These are phyloP conservation scores for Kwoniella dendrophila DNA, from an alignment of 768 basidiomycete genomes.

Conservation along the genomic window DNA sequence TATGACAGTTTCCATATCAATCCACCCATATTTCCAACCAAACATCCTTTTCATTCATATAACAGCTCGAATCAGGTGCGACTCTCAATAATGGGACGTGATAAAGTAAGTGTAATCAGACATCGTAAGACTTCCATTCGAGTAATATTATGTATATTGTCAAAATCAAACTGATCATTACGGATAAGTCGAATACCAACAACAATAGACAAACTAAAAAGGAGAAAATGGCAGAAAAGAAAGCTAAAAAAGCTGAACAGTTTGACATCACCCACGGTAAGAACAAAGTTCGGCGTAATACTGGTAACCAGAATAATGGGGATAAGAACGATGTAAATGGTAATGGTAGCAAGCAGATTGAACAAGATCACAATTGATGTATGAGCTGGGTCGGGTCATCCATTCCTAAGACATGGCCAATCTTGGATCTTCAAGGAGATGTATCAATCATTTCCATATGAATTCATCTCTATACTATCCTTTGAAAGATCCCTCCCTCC, in stretches of 20 bases:
- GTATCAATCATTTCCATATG: too few relatives aligned
- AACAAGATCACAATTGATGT: not conserved
- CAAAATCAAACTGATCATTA: too few relatives aligned
- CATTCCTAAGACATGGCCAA: too few relatives aligned
- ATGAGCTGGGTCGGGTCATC: not conserved
- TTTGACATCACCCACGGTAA: slow-evolving; percentile 17
- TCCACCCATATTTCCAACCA: too few relatives aligned
- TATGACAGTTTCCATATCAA: too few relatives aligned
- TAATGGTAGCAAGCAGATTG: not conserved
- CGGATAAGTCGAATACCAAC: slow-evolving; percentile 1
- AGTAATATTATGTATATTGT: too few relatives aligned
- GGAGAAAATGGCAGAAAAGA: slow-evolving; percentile 31
- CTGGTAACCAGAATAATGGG: slow-evolving; percentile 4
- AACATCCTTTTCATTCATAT: too few relatives aligned
- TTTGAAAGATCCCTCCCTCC: too few relatives aligned
- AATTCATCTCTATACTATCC: too few relatives aligned
- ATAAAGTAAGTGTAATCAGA: slow-evolving; percentile 17
- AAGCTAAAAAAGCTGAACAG: slow-evolving; percentile 22
- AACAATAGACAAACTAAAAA: slow-evolving; percentile 19
- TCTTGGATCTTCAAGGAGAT: too few relatives aligned
- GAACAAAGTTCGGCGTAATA: slow-evolving; percentile 3
- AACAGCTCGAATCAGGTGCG: too few relatives aligned
- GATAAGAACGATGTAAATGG: not conserved
- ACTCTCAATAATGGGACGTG: slow-evolving; percentile 16
- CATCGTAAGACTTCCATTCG: too few relatives aligned